Percentiles rank a stretch among this genome's conserved stretches.
These are phyloP conservation scores for Lasiodiplodia citricola DNA, from an alignment of 2,329 filamentous ascomycete genomes.

Conservation along the genomic window DNA sequence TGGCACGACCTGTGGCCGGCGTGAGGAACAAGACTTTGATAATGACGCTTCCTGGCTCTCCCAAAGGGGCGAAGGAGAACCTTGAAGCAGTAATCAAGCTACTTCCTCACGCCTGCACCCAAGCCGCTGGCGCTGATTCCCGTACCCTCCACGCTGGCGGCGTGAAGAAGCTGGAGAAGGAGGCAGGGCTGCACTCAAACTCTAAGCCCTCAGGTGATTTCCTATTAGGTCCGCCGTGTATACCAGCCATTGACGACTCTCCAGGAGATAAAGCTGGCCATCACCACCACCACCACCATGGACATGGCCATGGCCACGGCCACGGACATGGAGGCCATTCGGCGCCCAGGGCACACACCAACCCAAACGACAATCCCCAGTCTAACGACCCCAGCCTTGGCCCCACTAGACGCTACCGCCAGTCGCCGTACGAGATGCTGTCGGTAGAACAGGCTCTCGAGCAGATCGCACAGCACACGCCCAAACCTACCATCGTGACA, in stretches of 20 bases:
- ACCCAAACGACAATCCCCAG: slow-evolving; percentile 60
- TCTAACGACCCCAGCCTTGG: slow-evolving; percentile 66
- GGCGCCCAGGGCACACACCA: slow-evolving; percentile 72
- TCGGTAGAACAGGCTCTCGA: slow-evolving; percentile 80
- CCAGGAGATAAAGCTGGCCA: slow-evolving; percentile 30
- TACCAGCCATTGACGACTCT: background rate
- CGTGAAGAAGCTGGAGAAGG: slow-evolving; percentile 79
- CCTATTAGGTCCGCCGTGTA: background rate
- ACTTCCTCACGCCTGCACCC: slow-evolving; percentile 92
- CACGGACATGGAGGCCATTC: slow-evolving; percentile 63
- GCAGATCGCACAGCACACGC: slow-evolving; percentile 75
- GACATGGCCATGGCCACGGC: slow-evolving; percentile 62
- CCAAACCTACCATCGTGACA: slow-evolving; percentile 62
- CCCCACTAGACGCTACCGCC: slow-evolving; percentile 73
- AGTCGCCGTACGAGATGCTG: slow-evolving; percentile 92
- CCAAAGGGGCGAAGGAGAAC: slow-evolving; percentile 94
- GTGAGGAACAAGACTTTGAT: slow-evolving; percentile 82
- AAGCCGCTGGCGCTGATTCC: slow-evolving; percentile 84
- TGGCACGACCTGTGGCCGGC: slow-evolving; percentile 92
- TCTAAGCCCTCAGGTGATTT: slow-evolving; percentile 31
- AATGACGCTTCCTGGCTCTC: slow-evolving; percentile 89
- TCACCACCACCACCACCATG: slow-evolving; percentile 49
- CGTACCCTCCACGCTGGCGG: slow-evolving; percentile 80
- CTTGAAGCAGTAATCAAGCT: slow-evolving; percentile 85
- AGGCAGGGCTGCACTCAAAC: slow-evolving; percentile 67